These are phyloP conservation scores for Aspergillaceae sp. DNA, from an alignment of 2,329 filamentous ascomycete genomes.

Conservation along the genomic window DNA sequence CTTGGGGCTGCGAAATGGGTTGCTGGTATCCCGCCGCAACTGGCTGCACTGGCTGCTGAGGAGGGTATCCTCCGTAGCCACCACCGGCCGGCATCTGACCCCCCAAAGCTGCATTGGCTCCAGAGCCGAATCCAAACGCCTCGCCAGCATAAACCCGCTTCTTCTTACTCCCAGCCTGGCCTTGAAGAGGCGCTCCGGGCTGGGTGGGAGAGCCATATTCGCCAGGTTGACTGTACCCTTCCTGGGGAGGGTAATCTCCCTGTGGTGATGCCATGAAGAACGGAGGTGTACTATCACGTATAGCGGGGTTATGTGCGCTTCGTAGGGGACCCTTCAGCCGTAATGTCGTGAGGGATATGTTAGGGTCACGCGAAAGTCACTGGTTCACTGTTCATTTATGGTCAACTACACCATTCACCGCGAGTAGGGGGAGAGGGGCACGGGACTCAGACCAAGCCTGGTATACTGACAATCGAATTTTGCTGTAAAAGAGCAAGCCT, in stretches of 20 bases:
- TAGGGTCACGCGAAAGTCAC: slow-evolving; percentile 10
- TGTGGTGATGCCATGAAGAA: slow-evolving; percentile 43
- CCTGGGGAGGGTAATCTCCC: slow-evolving; percentile 43
- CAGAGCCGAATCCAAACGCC: slow-evolving; percentile 84
- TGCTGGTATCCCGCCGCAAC: slow-evolving; percentile 22
- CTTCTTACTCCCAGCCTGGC: slow-evolving; percentile 49
- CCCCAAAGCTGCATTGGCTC: slow-evolving; percentile 64
- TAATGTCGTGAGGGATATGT: background rate
- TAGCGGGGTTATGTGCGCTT: background rate
- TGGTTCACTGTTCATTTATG: slow-evolving; percentile 16
- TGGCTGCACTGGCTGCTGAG: slow-evolving; percentile 29
- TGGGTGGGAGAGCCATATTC: slow-evolving; percentile 33
- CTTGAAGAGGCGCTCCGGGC: slow-evolving; percentile 22
- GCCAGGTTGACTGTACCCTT: slow-evolving; percentile 39
- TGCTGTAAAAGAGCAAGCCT: background rate
- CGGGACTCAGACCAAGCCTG: slow-evolving; percentile 5
- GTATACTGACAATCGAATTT: slow-evolving; percentile 12
- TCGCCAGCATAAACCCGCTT: slow-evolving; percentile 91
- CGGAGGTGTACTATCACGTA: slow-evolving; percentile 2
- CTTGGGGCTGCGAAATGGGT: slow-evolving; percentile 22
- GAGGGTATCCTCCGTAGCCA: slow-evolving; percentile 53
- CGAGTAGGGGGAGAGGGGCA: slow-evolving; percentile 2
- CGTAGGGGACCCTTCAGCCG: background rate
- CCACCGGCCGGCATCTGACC: slow-evolving; percentile 44
- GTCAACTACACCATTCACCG: slow-evolving; percentile 9